Conservation (phyloP, 2,329 filamentous ascomycete genomes). For the Cordyceps pruinosa region DNA sequence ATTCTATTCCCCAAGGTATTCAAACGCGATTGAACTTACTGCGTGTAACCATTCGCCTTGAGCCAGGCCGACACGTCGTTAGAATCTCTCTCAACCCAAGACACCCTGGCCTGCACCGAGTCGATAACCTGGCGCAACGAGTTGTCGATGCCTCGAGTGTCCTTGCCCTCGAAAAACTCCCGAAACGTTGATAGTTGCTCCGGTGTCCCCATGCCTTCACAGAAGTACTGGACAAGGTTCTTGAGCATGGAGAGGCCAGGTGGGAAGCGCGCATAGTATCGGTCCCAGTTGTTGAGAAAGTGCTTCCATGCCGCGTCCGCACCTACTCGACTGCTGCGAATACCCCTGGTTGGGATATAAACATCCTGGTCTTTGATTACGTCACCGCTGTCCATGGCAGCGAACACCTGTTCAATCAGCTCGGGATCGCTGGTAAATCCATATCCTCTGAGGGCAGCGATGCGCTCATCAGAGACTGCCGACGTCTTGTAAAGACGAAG, state of each 20-base stretch:
- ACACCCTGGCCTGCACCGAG: conserved; percentile 73
- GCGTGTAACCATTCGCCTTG: conserved; percentile 21
- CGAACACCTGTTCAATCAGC: conserved; percentile 75
- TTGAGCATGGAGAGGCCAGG: conserved; percentile 81
- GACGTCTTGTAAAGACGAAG: conserved; percentile 54
- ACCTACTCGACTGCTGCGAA: conserved; percentile 70
- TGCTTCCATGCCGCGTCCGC: conserved; percentile 75
- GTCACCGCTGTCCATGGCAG: conserved; percentile 59
- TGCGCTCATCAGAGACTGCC: conserved; percentile 67
- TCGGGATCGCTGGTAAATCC: conserved; percentile 70
- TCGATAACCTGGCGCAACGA: conserved; percentile 86
- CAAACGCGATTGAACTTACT: conserved; percentile 3
- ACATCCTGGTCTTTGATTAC: conserved; percentile 94
- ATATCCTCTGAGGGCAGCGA: conserved; percentile 77
- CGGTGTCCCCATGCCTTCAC: conserved; percentile 68
- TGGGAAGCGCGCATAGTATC: conserved; percentile 63
- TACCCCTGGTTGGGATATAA: conserved; percentile 76
- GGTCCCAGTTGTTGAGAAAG: conserved; percentile 82
- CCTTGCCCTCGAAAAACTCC: conserved; percentile 73
- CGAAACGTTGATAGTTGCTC: conserved; percentile 71
- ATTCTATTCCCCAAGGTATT: not conserved
- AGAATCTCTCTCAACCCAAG: conserved; percentile 71
- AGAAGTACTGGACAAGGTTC: conserved; percentile 75
- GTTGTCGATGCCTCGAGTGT: conserved; percentile 79
- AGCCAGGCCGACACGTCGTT: conserved; percentile 62